Evolutionary conservation across 208 protist genomes (phyloP), one percentile per base, ranked within the genome.

Genomic region (Crithidia bombi): DNA sequence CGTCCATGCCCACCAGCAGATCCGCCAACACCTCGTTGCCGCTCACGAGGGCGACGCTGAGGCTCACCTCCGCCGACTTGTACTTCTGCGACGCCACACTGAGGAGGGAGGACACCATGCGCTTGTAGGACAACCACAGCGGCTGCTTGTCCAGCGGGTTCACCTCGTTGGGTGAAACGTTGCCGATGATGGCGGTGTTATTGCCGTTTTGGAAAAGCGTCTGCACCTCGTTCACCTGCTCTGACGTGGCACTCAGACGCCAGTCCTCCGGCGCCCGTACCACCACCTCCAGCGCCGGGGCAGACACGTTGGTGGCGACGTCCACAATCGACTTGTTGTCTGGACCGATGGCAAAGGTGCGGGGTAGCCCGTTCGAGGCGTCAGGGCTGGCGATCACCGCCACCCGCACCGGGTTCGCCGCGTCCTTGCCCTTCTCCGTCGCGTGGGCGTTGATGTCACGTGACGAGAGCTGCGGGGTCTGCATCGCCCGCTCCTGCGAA

Each of bases 61-160:
- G 71, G 56, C 73, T 83, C 41, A 86, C 81, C 72, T 86, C 81
- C 28, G 77, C 73, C 15, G 64, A 83, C 28, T 52, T 70, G 66
- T 86, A 86, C 73, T 82, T 82, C 55, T 73, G 62, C 39, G 81
- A 69, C 0, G 77, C 72, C 3, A 79, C 77, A 54, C 73, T 86
- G 30, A 86, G 65, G 7, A 86, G 65, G 10, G 81, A 86, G 0
- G 81, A 86, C 1, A 86, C 72, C 73, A 86, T 83, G 63, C 69
- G 65, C 73, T 86, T 86, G 76, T 83, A 86, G n/a, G 76, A 78
- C 65, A 86, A 49, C 81, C 81, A 86, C n/a, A 86, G 77, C 35
- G 81, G 81, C 55, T 86, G 81, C 77, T 86, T 86, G 73, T 80
- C 74, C 21, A 86, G 55, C 59, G 39, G 47, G 65, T 78, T 73